Evolutionary conservation across 2,329 filamentous ascomycete genomes (phyloP), one percentile per base, ranked within the genome.

Genomic region (Metarhizium guizhouense): DNA sequence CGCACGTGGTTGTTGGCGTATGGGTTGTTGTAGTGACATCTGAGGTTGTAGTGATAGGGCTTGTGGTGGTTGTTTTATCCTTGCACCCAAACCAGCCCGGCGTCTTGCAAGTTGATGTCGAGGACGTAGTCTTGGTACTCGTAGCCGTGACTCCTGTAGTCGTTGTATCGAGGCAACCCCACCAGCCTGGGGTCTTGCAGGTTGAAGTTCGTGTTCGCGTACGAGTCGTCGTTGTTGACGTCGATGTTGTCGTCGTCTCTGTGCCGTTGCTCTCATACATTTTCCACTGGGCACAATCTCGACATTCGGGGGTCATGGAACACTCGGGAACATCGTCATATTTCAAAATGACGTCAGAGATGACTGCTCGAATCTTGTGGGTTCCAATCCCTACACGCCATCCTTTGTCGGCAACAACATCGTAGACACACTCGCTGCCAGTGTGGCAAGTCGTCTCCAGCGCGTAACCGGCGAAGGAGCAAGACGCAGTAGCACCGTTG

Each of bases 371-470:
- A 62, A 99, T 97, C 68, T 89, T 90, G 74, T 99, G 94, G 3
- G 90, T 95, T 36, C 90, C 88, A 54, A 96, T 86, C 14, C 89
- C 91, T 5, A 96, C 88, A 38, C 94, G 84, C 89, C 94, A 97
- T 10, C 91, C 91, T 65, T 93, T 86, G 68, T 96, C 91, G 38
- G 81, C 84, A 32, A 97, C 93, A 0, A 94, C 94, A 64, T 99
- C 93, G 67, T 96, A 99, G 1, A 88, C 83, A 65, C 94, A 97
- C 68, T 94, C 87, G 54, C 82, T 81, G 7, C 94, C 94, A 0
- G 90, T 88, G 64, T 97, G 94, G 63, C 94, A 99, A n/a, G 86
- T 80, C 13, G 90, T 88, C 71, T 99, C 91, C 77, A 99, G 81
- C 1, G 94, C 92, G 68, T 97, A 99, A 0, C 94, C 94, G 2